Percentiles rank a stretch among this genome's conserved stretches.
phyloP scores from a whole-genome alignment of 2,329 filamentous ascomycete species.

The Sporothrix protearum region DNA sequence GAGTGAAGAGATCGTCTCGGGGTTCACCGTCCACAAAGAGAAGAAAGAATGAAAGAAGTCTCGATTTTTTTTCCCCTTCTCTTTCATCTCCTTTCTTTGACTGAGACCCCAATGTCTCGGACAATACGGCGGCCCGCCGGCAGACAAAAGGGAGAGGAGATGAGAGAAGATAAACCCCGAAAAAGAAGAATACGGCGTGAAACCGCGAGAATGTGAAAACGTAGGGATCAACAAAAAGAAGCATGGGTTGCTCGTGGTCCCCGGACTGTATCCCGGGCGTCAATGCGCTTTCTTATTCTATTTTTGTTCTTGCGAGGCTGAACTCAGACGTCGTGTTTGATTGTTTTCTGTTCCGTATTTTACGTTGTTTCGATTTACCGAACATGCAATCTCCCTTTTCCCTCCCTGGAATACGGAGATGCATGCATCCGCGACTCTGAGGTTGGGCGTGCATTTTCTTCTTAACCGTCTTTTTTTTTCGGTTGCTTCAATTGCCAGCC shows the following conservation, averaged over 20 bases:
- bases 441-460: not conserved
- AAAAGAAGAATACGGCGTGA: not conserved
- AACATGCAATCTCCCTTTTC: slow-evolving; percentile 5
- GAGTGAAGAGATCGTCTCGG: not conserved
- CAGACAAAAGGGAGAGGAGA: not conserved
- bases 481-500: not conserved
- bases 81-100: not conserved
- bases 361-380: not conserved
- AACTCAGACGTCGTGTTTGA: not conserved
- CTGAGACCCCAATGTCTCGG: not conserved
- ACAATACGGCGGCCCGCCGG: not conserved
- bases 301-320: not conserved
- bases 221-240: not conserved
- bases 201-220: not conserved
- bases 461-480: not conserved
- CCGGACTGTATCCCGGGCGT: not conserved
- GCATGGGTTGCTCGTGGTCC: not conserved
- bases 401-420: slow-evolving; percentile 4
- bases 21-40: slow-evolving; percentile 16
- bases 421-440: not conserved
- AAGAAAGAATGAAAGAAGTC: not conserved
- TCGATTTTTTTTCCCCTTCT: not conserved
- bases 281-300: not conserved
- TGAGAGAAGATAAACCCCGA: not conserved
- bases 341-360: not conserved